A percentile compares a stretch with the other conserved stretches of the same genome.
Evolutionary conservation across 2,329 filamentous ascomycete species (phyloP).

Genomic region (Akanthomyces uredinophilus): DNA sequence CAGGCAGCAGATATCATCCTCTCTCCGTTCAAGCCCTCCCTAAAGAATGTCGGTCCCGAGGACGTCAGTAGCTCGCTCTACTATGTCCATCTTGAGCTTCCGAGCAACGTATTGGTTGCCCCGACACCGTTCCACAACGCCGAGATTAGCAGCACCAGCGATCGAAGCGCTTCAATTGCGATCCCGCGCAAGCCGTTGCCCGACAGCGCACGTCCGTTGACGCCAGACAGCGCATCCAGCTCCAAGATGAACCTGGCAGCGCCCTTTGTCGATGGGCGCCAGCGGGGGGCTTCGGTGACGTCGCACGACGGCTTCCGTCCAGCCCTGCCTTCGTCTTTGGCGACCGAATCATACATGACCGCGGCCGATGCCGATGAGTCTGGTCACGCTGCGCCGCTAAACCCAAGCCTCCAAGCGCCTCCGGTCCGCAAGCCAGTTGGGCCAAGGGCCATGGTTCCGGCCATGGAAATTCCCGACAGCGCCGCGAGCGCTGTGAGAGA

Average conservation of each 20-base stretch:
- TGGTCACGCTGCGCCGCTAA: neutral
- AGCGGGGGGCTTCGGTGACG: constrained; percentile 20
- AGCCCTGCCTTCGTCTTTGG: constrained; percentile 14
- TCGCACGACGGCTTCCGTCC: constrained; percentile 18
- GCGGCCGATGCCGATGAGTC: constrained; percentile 12
- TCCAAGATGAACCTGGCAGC: constrained; percentile 1
- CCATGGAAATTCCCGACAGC: neutral
- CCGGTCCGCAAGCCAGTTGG: constrained; percentile 26
- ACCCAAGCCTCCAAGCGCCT: constrained; percentile 1
- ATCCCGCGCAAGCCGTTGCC: constrained; percentile 51
- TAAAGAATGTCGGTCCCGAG: constrained; percentile 81
- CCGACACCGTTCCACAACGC: constrained; percentile 25
- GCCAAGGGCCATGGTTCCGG: constrained; percentile 19
- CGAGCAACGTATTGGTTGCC: constrained; percentile 47
- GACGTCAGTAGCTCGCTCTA: constrained; percentile 87
- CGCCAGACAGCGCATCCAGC: constrained; percentile 21
- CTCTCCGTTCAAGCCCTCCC: constrained; percentile 80
- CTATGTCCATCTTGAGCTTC: constrained; percentile 68
- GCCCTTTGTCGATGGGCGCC: constrained; percentile 9
- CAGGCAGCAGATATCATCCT: constrained; percentile 71
- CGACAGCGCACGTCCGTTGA: constrained; percentile 24
- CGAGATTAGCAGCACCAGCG: constrained; percentile 36
- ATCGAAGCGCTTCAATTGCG: constrained; percentile 36
- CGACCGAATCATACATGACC: constrained; percentile 10
- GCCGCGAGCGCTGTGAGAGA: neutral